phyloP scores from a whole-genome alignment of 2,329 filamentous ascomycete genomes.

The Aureobasidium namibiae region DNA sequence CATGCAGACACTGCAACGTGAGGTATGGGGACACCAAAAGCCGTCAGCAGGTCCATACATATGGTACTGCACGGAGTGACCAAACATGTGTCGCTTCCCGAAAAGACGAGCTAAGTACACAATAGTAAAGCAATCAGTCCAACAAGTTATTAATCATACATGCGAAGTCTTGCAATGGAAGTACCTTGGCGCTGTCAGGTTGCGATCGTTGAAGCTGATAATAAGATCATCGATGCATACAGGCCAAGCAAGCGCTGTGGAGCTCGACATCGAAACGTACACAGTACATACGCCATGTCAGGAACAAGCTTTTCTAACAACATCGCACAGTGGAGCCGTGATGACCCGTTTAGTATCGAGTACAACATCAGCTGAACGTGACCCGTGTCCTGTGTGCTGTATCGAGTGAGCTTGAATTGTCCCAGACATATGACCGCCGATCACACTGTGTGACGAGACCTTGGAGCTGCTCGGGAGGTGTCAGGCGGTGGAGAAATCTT shows the following conservation, averaged over 20 bases:
- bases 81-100: not conserved
- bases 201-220: not conserved
- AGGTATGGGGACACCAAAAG: not conserved
- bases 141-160: not conserved
- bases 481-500: not conserved
- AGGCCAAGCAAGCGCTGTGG: not conserved
- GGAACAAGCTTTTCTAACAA: conserved; percentile 5
- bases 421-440: not conserved
- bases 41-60: not conserved
- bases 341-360: conserved; percentile 3
- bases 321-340: not conserved
- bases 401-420: not conserved
- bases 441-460: conserved; percentile 1
- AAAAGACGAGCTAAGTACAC: not conserved
- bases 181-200: not conserved
- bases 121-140: not conserved
- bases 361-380: conserved; percentile 5
- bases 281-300: conserved; percentile 1
- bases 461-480: not conserved
- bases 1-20: conserved; percentile 3
- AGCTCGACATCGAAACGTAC: conserved; percentile 2
- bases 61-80: not conserved
- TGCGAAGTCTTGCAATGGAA: not conserved
- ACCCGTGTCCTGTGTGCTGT: not conserved
- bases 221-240: not conserved